A percentile compares a stretch with the other conserved stretches of the same genome.
phyloP scores from a whole-genome alignment of 306 rosid species.

The Malus domestica region DNA sequence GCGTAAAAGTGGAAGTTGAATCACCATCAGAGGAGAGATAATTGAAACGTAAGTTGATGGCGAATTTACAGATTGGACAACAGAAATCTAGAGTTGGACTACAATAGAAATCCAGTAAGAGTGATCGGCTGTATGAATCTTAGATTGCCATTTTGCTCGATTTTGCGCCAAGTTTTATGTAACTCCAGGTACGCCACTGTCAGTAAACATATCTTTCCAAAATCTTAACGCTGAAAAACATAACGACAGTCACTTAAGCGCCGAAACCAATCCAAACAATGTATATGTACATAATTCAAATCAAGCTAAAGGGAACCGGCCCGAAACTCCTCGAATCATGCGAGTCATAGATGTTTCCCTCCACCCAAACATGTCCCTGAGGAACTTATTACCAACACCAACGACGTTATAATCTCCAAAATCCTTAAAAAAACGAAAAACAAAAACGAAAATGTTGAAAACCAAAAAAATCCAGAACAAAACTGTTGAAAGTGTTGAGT shows the following conservation, averaged over 20 bases:
- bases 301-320: constrained; percentile 35
- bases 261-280: background rate
- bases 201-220: no score
- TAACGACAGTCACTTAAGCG: no score
- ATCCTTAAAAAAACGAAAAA: background rate
- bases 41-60: background rate
- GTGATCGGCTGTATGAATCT: no score
- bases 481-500: background rate
- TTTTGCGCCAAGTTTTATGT: no score
- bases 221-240: no score
- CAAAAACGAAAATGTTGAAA: background rate
- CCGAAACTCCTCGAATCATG: constrained; percentile 70
- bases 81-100: no score
- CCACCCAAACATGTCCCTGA: constrained; percentile 65
- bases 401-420: background rate
- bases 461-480: background rate
- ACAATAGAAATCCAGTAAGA: no score
- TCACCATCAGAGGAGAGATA: background rate
- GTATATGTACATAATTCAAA: background rate
- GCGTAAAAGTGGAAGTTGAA: background rate
- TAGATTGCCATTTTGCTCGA: no score
- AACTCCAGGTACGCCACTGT: no score
- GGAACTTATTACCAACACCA: constrained; percentile 45
- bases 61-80: background rate
- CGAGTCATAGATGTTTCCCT: constrained; percentile 52